Conservation (phyloP, 345 rosid species). For the Eutrema heterophyllum region DNA sequence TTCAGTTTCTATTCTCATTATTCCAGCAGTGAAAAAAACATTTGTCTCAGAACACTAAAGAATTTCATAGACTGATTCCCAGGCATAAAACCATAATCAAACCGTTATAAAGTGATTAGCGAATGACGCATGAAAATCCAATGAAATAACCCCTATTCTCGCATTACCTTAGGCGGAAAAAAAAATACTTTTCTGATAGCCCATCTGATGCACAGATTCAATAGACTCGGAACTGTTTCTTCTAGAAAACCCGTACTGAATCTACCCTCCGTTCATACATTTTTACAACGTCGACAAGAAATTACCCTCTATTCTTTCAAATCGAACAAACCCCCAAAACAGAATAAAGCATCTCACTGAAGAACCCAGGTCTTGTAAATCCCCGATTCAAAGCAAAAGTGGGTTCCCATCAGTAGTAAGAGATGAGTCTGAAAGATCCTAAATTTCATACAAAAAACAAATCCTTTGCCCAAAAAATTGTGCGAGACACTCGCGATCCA, state of each 20-base stretch:
- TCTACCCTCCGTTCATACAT: background rate
- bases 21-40: background rate
- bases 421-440: constrained; percentile 6
- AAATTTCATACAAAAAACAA: constrained; percentile 8
- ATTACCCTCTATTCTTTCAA: background rate
- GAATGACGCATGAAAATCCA: background rate
- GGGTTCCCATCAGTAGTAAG: background rate
- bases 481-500: constrained; percentile 15
- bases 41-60: background rate
- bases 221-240: background rate
- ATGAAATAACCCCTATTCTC: background rate
- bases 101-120: background rate
- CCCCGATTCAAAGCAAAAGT: constrained; percentile 15
- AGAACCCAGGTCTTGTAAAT: background rate
- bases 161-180: background rate
- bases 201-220: background rate
- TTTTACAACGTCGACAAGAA: background rate
- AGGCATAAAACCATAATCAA: background rate
- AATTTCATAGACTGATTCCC: background rate
- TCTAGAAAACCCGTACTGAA: background rate
- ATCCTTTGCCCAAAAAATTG: background rate
- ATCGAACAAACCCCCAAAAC: constrained; percentile 10
- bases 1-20: background rate
- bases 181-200: background rate
- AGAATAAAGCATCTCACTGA: background rate